Percentiles rank a stretch among this genome's conserved stretches.
phyloP scores from a whole-genome alignment of 2,329 filamentous ascomycete genomes.

The Chrysosporium keratinophilum region DNA sequence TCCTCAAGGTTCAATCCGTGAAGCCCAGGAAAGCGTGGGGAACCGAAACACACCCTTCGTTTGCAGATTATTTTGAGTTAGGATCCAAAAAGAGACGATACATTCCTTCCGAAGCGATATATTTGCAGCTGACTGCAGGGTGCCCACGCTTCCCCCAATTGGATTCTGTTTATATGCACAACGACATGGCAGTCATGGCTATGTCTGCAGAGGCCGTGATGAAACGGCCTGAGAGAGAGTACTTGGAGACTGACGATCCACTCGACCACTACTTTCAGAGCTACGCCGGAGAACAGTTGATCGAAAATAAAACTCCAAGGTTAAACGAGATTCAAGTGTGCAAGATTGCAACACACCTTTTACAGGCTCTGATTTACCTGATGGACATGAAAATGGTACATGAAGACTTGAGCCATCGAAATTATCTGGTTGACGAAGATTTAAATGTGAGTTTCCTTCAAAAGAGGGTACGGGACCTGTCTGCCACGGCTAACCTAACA shows the following conservation, averaged over 20 bases:
- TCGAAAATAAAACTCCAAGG: conserved; percentile 15
- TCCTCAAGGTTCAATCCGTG: conserved; percentile 6
- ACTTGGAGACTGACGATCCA: neutral
- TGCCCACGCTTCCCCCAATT: conserved; percentile 23
- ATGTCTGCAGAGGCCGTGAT: conserved; percentile 23
- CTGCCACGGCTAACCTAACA: neutral
- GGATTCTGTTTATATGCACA: conserved; percentile 24
- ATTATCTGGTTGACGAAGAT: conserved; percentile 24
- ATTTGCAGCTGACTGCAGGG: conserved; percentile 20
- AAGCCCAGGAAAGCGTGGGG: neutral
- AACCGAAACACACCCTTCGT: neutral
- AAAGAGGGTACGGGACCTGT: neutral
- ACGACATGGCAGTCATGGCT: conserved; percentile 20
- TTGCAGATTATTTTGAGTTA: conserved; percentile 2
- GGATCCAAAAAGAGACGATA: conserved; percentile 10
- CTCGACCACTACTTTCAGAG: conserved; percentile 5
- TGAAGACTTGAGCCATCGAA: conserved; percentile 23
- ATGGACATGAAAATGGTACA: conserved; percentile 24
- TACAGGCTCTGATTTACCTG: conserved; percentile 23
- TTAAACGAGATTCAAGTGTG: conserved; percentile 22
- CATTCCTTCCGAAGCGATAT: conserved; percentile 23
- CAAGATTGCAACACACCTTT: conserved; percentile 25
- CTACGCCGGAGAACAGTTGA: conserved; percentile 10
- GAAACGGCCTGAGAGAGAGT: conserved; percentile 9
- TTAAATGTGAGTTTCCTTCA: conserved; percentile 20